Evolutionary conservation across 495 filamentous ascomycete species (phyloP).

Genomic region (Corynascus novoguineensis): DNA sequence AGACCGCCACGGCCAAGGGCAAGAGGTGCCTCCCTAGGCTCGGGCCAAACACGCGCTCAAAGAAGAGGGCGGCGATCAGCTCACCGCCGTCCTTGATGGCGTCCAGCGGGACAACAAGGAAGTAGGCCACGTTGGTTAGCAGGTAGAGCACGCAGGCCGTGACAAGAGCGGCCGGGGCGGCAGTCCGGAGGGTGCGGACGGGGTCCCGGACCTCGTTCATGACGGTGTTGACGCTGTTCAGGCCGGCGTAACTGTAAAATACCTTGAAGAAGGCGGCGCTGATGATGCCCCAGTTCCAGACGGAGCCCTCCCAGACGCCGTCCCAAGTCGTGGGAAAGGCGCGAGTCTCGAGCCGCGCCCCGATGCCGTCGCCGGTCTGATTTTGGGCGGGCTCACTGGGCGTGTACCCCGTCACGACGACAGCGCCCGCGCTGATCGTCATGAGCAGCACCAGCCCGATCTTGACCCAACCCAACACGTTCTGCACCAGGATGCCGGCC

Average conservation of each 20-base stretch:
- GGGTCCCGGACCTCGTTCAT: slow-evolving; percentile 57
- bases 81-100: slow-evolving; percentile 64
- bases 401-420: slow-evolving; percentile 40
- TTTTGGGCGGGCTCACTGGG: slow-evolving; percentile 1
- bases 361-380: background rate
- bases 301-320: slow-evolving; percentile 15
- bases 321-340: slow-evolving; percentile 26
- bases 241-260: slow-evolving; percentile 46
- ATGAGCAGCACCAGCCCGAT: slow-evolving; percentile 61
- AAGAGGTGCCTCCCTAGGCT: slow-evolving; percentile 43
- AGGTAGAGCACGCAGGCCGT: slow-evolving; percentile 57
- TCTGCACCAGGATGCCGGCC: slow-evolving; percentile 60
- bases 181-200: slow-evolving; percentile 54
- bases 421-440: slow-evolving; percentile 52
- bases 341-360: slow-evolving; percentile 5
- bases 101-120: slow-evolving; percentile 60
- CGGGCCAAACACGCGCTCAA: slow-evolving; percentile 59
- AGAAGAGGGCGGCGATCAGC: slow-evolving; percentile 62
- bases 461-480: slow-evolving; percentile 62
- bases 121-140: slow-evolving; percentile 64
- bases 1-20: slow-evolving; percentile 29
- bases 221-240: slow-evolving; percentile 46
- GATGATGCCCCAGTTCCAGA: slow-evolving; percentile 35
- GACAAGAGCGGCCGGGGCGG: slow-evolving; percentile 54
- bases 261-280: slow-evolving; percentile 44